Percentiles rank a stretch among this genome's conserved stretches.
Evolutionary conservation across 2,329 filamentous ascomycete species (phyloP).

Genomic region (Claviceps sorghi): DNA sequence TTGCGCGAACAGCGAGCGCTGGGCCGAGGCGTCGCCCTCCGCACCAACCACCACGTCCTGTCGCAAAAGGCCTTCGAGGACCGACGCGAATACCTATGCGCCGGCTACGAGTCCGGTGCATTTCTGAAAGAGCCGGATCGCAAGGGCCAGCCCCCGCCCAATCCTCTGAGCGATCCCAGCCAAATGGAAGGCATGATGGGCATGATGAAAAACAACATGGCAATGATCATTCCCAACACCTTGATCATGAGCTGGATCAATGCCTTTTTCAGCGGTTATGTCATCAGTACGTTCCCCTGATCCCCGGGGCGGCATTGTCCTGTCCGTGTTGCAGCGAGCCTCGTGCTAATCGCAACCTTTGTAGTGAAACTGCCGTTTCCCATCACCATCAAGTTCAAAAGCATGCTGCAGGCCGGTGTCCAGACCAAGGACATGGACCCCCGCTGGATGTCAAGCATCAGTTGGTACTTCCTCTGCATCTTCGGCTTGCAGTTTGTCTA

Average conservation of each 20-base stretch:
- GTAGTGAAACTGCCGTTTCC: conserved; percentile 92
- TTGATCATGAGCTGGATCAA: conserved; percentile 99
- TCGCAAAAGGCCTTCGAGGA: conserved; percentile 62
- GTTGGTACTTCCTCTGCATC: conserved; percentile 96
- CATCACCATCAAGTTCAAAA: conserved; percentile 97
- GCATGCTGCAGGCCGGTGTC: conserved; percentile 95
- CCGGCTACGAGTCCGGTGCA: conserved; percentile 69
- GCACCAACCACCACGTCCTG: conserved; percentile 67
- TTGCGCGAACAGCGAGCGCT: conserved; percentile 80
- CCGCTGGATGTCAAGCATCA: conserved; percentile 95
- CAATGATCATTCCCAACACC: conserved; percentile 98
- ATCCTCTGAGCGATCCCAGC: conserved; percentile 87
- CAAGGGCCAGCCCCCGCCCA: conserved; percentile 74
- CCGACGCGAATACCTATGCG: conserved; percentile 67
- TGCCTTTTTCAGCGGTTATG: conserved; percentile 95
- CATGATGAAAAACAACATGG: conserved; percentile 99
- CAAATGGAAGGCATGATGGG: conserved; percentile 99
- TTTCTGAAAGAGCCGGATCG: conserved; percentile 82
- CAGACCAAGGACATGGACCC: conserved; percentile 93
- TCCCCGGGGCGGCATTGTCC: not conserved
- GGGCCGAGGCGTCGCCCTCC: conserved; percentile 69
- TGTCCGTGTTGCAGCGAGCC: not conserved
- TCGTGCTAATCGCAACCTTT: conserved; percentile 7
- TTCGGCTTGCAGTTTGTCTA: conserved; percentile 96
- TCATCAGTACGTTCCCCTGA: conserved; percentile 55